phyloP scores from a whole-genome alignment of 2,329 filamentous ascomycete genomes.

The Aspergillus proliferans region DNA sequence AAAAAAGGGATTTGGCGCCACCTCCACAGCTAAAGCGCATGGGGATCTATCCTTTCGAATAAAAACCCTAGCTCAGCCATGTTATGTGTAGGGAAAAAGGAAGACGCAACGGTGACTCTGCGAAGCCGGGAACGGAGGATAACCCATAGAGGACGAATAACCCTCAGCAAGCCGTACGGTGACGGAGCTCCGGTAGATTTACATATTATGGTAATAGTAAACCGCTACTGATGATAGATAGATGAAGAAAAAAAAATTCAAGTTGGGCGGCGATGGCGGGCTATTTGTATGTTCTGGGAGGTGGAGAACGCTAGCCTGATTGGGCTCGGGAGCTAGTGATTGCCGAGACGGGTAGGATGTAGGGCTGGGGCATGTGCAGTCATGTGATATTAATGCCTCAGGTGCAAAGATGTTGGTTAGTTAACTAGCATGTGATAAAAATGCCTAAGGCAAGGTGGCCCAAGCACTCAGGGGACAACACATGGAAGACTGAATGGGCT shows the following conservation, averaged over 20 bases:
- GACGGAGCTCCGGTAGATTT: slow-evolving; percentile 44
- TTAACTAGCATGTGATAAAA: neutral
- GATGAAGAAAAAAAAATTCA: slow-evolving; percentile 29
- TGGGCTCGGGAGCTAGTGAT: slow-evolving; percentile 11
- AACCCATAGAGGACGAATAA: slow-evolving; percentile 43
- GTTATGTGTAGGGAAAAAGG: slow-evolving; percentile 40
- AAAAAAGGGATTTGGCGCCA: slow-evolving; percentile 36
- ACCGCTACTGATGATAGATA: slow-evolving; percentile 48
- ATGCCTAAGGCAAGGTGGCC: neutral
- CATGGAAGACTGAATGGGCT: neutral
- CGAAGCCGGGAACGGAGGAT: slow-evolving; percentile 47
- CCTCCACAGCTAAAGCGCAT: slow-evolving; percentile 45
- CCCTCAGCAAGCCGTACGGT: slow-evolving; percentile 45
- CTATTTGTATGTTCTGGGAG: slow-evolving; percentile 24
- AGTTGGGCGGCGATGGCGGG: slow-evolving; percentile 2
- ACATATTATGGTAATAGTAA: slow-evolving; percentile 43
- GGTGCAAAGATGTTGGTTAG: neutral
- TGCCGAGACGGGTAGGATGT: slow-evolving; percentile 2
- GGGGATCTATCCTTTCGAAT: slow-evolving; percentile 28
- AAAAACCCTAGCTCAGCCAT: slow-evolving; percentile 41
- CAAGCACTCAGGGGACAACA: neutral
- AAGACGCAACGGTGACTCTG: slow-evolving; percentile 35
- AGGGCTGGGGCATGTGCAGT: slow-evolving; percentile 14
- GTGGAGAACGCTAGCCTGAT: slow-evolving; percentile 15
- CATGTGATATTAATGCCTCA: neutral